These are phyloP conservation scores for Saitozyma podzolica DNA, from an alignment of 768 basidiomycete genomes.

Conservation along the genomic window DNA sequence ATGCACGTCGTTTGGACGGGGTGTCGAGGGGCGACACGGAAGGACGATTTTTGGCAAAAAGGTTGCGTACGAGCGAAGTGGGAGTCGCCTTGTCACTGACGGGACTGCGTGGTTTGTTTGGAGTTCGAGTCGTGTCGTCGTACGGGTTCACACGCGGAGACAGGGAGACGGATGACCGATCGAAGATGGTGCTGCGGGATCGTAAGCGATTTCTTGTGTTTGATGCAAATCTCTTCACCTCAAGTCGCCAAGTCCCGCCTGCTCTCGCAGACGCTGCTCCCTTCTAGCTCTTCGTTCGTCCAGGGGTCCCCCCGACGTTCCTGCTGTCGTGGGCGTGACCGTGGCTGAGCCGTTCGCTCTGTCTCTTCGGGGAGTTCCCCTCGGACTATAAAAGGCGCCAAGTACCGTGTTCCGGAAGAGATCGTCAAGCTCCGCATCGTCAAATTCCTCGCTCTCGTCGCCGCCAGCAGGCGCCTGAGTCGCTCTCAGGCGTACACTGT, in stretches of 20 bases:
- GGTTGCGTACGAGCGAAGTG: slow-evolving; percentile 35
- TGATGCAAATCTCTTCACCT: too few relatives aligned
- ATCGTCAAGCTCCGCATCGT: slow-evolving; percentile 42
- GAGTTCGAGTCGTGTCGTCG: slow-evolving; percentile 24
- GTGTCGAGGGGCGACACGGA: slow-evolving; percentile 27
- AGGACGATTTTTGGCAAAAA: slow-evolving; percentile 33
- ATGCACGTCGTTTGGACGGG: slow-evolving; percentile 19
- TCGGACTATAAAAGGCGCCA: slow-evolving; percentile 12
- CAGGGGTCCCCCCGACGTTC: slow-evolving; percentile 9
- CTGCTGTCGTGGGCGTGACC: slow-evolving; percentile 18
- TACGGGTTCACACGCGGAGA: slow-evolving; percentile 25
- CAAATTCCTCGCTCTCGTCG: slow-evolving; percentile 18
- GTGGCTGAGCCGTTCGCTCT: slow-evolving; percentile 18
- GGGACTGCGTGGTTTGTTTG: slow-evolving; percentile 21
- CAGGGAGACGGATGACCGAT: slow-evolving; percentile 38
- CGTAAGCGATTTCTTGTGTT: too few relatives aligned
- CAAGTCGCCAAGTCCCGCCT: slow-evolving; percentile 42
- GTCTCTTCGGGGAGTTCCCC: slow-evolving; percentile 20
- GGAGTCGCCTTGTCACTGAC: slow-evolving; percentile 40
- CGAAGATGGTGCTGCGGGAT: slow-evolving; percentile 35
- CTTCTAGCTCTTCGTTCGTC: slow-evolving; percentile 18
- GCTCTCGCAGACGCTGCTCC: slow-evolving; percentile 31
- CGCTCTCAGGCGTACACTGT: slow-evolving; percentile 31
- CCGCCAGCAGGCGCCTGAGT: slow-evolving; percentile 30
- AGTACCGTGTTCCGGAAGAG: slow-evolving; percentile 25